A percentile compares a stretch with the other conserved stretches of the same genome.
phyloP scores from a whole-genome alignment of 179 eudicot species.

The Sideroxylon spinosum region DNA sequence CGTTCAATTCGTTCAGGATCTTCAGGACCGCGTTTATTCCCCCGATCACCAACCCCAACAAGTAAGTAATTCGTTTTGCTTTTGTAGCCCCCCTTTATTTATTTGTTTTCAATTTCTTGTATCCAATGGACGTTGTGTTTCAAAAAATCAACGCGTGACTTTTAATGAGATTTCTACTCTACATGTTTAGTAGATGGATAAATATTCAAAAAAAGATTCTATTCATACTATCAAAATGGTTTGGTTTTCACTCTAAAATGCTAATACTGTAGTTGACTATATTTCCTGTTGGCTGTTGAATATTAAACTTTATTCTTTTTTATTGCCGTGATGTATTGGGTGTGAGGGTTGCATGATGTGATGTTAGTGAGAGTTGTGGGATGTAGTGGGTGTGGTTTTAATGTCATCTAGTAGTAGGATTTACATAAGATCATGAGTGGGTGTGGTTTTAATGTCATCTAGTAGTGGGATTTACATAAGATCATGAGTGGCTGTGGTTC shows the following conservation, averaged over 20 bases:
- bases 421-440: no score
- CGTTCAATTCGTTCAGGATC: conserved; percentile 33
- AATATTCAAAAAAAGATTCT: neutral
- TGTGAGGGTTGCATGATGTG: no score
- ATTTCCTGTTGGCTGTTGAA: neutral
- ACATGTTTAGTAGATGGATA: neutral
- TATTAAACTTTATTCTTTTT: no score
- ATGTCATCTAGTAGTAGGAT: no score
- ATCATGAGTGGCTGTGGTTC: no score
- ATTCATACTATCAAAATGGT: neutral
- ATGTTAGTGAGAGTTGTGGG: no score
- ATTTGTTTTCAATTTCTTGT: neutral
- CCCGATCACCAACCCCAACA: conserved; percentile 4
- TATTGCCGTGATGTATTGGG: no score
- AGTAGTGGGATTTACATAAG: no score
- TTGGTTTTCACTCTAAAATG: neutral
- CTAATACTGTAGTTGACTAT: neutral
- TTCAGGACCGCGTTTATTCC: conserved; percentile 24
- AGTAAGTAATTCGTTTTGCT: neutral
- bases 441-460: no score
- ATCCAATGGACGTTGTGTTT: neutral
- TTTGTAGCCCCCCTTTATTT: neutral
- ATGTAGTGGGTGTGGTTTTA: no score
- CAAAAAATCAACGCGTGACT: neutral
- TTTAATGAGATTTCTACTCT: neutral